A percentile compares a stretch with the other conserved stretches of the same genome.
These are phyloP conservation scores for Penicillium verhagenii DNA, from an alignment of 495 filamentous ascomycete genomes.

Conservation along the genomic window DNA sequence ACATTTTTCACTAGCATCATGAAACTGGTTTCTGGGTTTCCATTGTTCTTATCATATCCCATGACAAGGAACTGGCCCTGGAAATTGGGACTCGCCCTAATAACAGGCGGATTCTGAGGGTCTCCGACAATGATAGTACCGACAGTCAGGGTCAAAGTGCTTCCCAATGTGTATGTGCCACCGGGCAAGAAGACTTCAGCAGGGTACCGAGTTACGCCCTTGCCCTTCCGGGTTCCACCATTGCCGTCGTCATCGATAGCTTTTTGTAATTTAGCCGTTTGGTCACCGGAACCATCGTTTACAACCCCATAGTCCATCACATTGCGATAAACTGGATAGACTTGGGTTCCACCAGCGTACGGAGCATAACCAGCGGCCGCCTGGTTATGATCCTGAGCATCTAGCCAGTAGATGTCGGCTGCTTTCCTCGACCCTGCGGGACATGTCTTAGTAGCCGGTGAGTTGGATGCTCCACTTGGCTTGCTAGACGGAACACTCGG, in stretches of 20 bases:
- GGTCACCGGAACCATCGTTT: constrained; percentile 46
- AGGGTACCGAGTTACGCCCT: constrained; percentile 47
- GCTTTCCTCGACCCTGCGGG: constrained; percentile 5
- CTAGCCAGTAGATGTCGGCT: constrained; percentile 32
- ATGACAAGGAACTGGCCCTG: constrained; percentile 28
- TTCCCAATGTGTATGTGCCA: constrained; percentile 43
- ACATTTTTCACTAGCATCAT: constrained; percentile 45
- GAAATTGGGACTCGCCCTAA: constrained; percentile 36
- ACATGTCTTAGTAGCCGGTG: constrained; percentile 21
- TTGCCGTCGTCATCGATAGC: constrained; percentile 38
- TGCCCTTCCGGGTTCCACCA: constrained; percentile 34
- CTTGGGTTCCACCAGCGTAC: constrained; percentile 27
- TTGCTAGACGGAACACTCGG: background rate
- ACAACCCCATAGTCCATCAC: constrained; percentile 52
- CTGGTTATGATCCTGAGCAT: constrained; percentile 32
- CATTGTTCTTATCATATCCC: constrained; percentile 32
- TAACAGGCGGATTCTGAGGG: constrained; percentile 33
- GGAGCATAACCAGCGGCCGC: constrained; percentile 37
- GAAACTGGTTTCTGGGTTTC: constrained; percentile 41
- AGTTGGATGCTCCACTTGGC: background rate
- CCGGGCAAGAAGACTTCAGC: constrained; percentile 51
- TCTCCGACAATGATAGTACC: constrained; percentile 48
- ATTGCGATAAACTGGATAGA: constrained; percentile 57
- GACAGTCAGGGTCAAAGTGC: constrained; percentile 40
- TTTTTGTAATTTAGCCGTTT: constrained; percentile 40